Conservation (phyloP, 2,329 filamentous ascomycete species). For the Blastomyces silverae region DNA sequence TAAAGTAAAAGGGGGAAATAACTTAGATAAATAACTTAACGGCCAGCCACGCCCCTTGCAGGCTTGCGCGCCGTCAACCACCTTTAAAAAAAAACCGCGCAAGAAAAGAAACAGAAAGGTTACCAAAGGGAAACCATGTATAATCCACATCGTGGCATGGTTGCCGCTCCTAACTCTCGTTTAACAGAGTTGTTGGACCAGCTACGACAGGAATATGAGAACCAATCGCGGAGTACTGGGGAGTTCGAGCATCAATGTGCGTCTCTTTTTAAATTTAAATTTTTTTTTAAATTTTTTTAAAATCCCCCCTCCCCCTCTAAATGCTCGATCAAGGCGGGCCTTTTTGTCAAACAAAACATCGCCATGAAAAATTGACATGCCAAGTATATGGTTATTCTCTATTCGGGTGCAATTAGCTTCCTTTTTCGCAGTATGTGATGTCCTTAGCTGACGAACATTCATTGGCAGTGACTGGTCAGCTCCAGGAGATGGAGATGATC, state of each 20-base stretch:
- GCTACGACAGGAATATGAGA: slow-evolving; percentile 85
- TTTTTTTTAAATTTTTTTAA: slow-evolving; percentile 9
- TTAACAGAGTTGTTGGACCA: slow-evolving; percentile 88
- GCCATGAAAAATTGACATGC: not conserved
- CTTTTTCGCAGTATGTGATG: slow-evolving; percentile 22
- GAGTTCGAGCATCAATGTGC: slow-evolving; percentile 91
- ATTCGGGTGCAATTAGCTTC: not conserved
- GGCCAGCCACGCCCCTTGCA: slow-evolving; percentile 1
- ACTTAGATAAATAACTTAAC: not conserved
- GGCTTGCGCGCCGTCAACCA: not conserved
- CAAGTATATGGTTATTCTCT: not conserved
- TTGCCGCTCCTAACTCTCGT: slow-evolving; percentile 61
- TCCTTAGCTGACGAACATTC: slow-evolving; percentile 27
- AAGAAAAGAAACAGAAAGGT: not conserved
- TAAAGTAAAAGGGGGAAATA: not conserved
- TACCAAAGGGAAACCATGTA: slow-evolving; percentile 58
- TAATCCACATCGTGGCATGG: slow-evolving; percentile 76
- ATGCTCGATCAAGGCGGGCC: not conserved
- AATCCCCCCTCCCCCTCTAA: not conserved
- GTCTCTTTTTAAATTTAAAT: slow-evolving; percentile 36
- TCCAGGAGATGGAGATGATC: slow-evolving; percentile 92
- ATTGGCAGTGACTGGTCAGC: slow-evolving; percentile 70
- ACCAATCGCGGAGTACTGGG: slow-evolving; percentile 69
- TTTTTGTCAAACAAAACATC: not conserved
- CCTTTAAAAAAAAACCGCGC: not conserved